Conservation (phyloP, 75 land plant species). For the Chamaecyparis obtusa region DNA sequence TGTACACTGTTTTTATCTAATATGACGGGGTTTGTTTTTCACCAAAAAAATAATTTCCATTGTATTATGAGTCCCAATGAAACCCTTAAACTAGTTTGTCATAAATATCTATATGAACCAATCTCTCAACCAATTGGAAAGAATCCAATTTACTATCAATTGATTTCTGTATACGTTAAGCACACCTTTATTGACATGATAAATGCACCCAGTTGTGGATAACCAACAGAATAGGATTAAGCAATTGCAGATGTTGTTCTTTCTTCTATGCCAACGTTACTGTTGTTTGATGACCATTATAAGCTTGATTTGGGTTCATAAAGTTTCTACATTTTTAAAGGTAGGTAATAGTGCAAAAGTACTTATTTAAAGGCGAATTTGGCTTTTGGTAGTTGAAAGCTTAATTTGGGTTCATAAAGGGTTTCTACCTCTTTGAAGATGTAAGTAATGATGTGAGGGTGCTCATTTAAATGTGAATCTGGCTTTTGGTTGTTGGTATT, state of each 20-base stretch:
- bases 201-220: too few relatives aligned
- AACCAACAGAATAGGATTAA: neutral
- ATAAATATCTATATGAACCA: neutral
- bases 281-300: neutral
- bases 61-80: neutral
- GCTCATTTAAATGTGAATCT: too few relatives aligned
- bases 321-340: neutral
- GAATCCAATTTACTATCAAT: too few relatives aligned
- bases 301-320: neutral
- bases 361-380: too few relatives aligned
- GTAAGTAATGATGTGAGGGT: too few relatives aligned
- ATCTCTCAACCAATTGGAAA: neutral
- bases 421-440: neutral
- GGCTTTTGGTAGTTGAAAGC: neutral
- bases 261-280: neutral
- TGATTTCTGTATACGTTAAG: neutral
- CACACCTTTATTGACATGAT: neutral
- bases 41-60: too few relatives aligned
- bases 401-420: neutral
- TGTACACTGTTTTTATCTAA: too few relatives aligned
- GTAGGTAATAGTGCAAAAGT: too few relatives aligned
- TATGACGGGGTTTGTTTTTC: too few relatives aligned
- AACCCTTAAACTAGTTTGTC: neutral
- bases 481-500: too few relatives aligned
- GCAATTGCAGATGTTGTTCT: neutral